These are phyloP conservation scores for Podospora australis DNA, from an alignment of 495 filamentous ascomycete species.

Conservation along the genomic window DNA sequence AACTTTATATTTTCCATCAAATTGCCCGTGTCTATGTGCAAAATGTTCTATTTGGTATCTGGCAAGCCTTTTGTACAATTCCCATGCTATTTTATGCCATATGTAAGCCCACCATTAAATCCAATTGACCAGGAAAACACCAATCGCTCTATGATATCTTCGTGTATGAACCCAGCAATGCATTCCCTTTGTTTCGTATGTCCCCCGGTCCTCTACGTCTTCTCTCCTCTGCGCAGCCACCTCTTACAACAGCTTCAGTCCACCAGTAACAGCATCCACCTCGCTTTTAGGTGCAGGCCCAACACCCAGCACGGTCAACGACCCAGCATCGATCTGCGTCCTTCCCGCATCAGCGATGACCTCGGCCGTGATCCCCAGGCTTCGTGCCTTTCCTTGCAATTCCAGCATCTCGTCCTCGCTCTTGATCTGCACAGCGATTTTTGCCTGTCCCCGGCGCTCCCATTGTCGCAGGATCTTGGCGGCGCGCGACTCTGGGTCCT, in stretches of 20 bases:
- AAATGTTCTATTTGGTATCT: slow-evolving; percentile 1
- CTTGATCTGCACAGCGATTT: slow-evolving; percentile 83
- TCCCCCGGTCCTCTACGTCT: too few relatives aligned
- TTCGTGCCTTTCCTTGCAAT: slow-evolving; percentile 71
- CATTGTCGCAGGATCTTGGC: slow-evolving; percentile 69
- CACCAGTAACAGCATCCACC: slow-evolving; percentile 79
- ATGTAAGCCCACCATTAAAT: too few relatives aligned
- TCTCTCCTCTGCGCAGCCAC: background rate
- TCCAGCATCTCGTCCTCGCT: slow-evolving; percentile 74
- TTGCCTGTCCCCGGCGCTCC: slow-evolving; percentile 81
- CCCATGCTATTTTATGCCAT: too few relatives aligned
- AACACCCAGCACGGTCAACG: slow-evolving; percentile 83
- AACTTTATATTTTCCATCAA: background rate
- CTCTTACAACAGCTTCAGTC: slow-evolving; percentile 73
- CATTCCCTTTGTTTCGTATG: background rate
- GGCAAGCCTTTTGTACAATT: background rate
- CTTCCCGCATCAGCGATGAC: slow-evolving; percentile 92
- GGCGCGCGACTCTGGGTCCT: slow-evolving; percentile 40
- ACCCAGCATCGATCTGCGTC: slow-evolving; percentile 93
- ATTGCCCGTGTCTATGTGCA: background rate
- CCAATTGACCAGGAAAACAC: too few relatives aligned
- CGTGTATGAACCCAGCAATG: too few relatives aligned
- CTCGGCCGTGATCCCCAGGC: slow-evolving; percentile 77
- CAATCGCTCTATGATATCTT: too few relatives aligned
- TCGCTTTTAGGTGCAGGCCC: slow-evolving; percentile 82